Evolutionary conservation across 768 basidiomycete species (phyloP).

Genomic region (Pilatotrama ljubarskyi): DNA sequence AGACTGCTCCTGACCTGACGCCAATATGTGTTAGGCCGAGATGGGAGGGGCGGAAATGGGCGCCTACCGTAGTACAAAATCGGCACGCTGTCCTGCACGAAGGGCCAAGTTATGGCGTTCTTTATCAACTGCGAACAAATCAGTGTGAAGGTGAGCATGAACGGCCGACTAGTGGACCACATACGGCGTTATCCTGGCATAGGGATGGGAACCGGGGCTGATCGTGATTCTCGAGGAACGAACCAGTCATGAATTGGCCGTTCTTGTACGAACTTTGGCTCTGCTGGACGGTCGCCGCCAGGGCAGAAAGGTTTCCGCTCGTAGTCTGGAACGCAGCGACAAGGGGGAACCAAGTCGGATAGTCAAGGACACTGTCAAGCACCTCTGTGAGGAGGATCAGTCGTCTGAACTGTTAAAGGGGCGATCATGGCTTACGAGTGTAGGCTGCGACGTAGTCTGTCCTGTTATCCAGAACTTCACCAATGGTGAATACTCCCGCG

Average conservation of each 20-base stretch:
- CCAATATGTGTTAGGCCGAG: too few relatives aligned
- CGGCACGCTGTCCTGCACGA: conserved; percentile 52
- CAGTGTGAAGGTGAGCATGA: not conserved
- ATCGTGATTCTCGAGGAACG: conserved; percentile 59
- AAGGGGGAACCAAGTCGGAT: conserved; percentile 49
- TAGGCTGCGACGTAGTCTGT: conserved; percentile 41
- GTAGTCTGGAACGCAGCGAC: conserved; percentile 40
- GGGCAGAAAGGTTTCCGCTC: conserved; percentile 34
- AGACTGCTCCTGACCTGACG: conserved; percentile 50
- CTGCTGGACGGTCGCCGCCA: conserved; percentile 30
- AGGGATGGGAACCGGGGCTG: conserved; percentile 48
- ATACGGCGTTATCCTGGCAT: conserved; percentile 43
- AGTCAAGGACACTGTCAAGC: conserved; percentile 48
- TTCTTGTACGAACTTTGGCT: conserved; percentile 41
- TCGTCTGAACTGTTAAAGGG: too few relatives aligned
- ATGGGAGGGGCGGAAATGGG: not conserved
- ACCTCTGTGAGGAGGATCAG: conserved; percentile 32
- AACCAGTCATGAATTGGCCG: conserved; percentile 43
- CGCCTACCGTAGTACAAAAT: conserved; percentile 48
- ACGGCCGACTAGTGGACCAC: conserved; percentile 14
- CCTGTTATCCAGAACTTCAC: conserved; percentile 52
- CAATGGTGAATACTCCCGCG: conserved; percentile 54
- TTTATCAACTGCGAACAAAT: conserved; percentile 34
- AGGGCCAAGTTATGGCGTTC: conserved; percentile 53
- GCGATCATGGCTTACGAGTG: conserved; percentile 37